Base-by-base conservation (phyloP, 495 filamentous ascomycete genomes). In the Lasiosphaeria hispida region DNA sequence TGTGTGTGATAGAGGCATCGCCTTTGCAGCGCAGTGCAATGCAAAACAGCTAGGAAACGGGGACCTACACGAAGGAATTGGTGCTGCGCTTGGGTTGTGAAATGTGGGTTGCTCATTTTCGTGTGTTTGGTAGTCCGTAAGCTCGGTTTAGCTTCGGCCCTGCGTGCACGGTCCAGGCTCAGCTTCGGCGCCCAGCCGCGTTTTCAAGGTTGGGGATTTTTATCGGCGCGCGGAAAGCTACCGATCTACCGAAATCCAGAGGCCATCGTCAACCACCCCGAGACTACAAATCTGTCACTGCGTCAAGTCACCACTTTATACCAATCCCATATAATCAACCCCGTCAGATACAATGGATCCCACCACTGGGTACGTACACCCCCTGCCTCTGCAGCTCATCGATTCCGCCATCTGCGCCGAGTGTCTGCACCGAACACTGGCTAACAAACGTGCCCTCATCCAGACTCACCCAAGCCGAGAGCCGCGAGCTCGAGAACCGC, bases 401-500 rank as follows among this genome's bases (percentile, higher is more conserved):
- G 23, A 30, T 30, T 30, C 23, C 23, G 23, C 23, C 23, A 30
- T 30, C 23, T 9, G 3, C 18, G 3, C 30, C 33, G 15, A 35
- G 13, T 10, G 1, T 33, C 33, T 43, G 14, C 11, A 52, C 41
- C 13, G 50, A 54, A 23, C 19, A 5, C 23, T 30, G 5, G 23
- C 65, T 63, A 62, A 67, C 47, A 4, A 42, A 34, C 11, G 11
- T 49, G 7, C 48, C 39, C 13, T 6, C 15, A 15, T 42, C 17
- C 43, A 80, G 76, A 65, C 90, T 98, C 72, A 92, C 86, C 58
- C 72, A 82, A 63, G 72, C 86, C 55, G 94, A 99, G 77, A 88
- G 92, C 77, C 87, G 89, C 73, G 91, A 97, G 81, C 87, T 99
- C 72, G 85, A 93, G 67, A 66, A 80, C 72, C 89, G 93, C 74